These are phyloP conservation scores for Ophiostoma fasciatum DNA, from an alignment of 2,329 filamentous ascomycete species.

Conservation along the genomic window DNA sequence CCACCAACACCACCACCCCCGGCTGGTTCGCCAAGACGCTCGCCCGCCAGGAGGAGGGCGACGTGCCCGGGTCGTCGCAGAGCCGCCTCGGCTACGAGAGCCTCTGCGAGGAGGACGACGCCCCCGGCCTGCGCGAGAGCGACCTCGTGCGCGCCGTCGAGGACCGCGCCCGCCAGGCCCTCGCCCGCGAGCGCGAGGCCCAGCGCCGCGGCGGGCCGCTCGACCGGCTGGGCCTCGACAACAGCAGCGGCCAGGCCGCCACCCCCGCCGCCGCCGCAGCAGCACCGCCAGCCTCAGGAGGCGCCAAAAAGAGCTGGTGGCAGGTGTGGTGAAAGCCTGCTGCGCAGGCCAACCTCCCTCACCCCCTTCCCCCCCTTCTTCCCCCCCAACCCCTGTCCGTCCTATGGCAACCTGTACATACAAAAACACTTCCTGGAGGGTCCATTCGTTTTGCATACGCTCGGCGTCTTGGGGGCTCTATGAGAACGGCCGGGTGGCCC, in stretches of 20 bases:
- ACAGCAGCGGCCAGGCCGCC: too few species aligned
- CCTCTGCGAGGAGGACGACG: constrained; percentile 20
- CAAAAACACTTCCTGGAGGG: too few species aligned
- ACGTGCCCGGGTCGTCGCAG: constrained; percentile 12
- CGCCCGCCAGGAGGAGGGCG: constrained; percentile 22
- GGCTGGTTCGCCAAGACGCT: constrained; percentile 24
- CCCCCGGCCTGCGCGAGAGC: constrained; percentile 15
- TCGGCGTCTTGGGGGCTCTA: too few species aligned
- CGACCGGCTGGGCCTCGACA: constrained; percentile 33
- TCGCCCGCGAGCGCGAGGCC: constrained; percentile 35
- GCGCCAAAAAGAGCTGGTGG: constrained; percentile 33
- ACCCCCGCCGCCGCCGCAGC: too few species aligned
- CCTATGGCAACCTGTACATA: too few species aligned
- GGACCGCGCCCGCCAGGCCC: constrained; percentile 24
- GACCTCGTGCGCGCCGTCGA: constrained; percentile 19
- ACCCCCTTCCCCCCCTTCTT: too few species aligned
- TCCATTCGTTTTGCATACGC: too few species aligned
- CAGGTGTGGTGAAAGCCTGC: constrained; percentile 7
- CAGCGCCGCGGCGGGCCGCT: constrained; percentile 35
- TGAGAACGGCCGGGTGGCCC: too few species aligned
- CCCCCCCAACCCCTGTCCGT: too few species aligned
- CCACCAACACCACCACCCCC: not conserved
- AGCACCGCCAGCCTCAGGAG: too few species aligned
- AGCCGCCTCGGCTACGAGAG: constrained; percentile 18
- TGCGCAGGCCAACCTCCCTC: too few species aligned